phyloP scores from a whole-genome alignment of 176 grass and related monocot species.

The Chloris gayana region DNA sequence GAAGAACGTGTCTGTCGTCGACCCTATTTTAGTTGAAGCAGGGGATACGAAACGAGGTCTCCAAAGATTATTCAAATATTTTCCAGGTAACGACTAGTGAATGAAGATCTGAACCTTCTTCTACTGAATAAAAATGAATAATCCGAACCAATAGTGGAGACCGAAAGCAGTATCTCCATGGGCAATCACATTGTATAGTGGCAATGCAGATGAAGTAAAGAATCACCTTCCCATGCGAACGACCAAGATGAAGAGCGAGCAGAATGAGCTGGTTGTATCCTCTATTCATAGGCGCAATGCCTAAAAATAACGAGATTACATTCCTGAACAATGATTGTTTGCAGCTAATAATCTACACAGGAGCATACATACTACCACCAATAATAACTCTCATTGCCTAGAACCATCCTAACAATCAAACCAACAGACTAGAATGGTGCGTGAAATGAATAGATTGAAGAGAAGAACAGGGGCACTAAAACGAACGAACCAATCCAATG shows the following conservation, averaged over 20 bases:
- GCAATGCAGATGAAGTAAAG: background rate
- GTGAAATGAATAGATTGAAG: slow-evolving; percentile 22
- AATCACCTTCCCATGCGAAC: background rate
- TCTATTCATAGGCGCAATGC: slow-evolving; percentile 3
- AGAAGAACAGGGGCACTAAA: background rate
- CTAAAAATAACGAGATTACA: background rate
- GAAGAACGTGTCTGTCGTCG: background rate
- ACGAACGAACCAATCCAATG: slow-evolving; percentile 39
- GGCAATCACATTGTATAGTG: too few relatives aligned
- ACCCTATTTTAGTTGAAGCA: background rate
- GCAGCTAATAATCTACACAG: slow-evolving; percentile 24
- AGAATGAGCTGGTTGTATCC: background rate
- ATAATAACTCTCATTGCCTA: slow-evolving; percentile 2
- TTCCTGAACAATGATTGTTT: slow-evolving; percentile 12
- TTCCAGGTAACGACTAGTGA: background rate
- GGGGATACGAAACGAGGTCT: too few relatives aligned
- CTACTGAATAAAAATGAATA: background rate
- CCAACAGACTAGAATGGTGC: background rate
- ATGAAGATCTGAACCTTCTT: background rate
- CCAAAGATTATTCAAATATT: background rate
- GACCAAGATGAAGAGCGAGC: background rate
- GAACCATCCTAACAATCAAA: background rate
- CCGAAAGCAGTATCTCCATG: too few relatives aligned
- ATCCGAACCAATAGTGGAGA: background rate
- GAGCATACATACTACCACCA: background rate